A percentile compares a stretch with the other conserved stretches of the same genome.
Conservation (phyloP, 1,284 basidiomycete species). For the Cystobasidium slooffiae region DNA sequence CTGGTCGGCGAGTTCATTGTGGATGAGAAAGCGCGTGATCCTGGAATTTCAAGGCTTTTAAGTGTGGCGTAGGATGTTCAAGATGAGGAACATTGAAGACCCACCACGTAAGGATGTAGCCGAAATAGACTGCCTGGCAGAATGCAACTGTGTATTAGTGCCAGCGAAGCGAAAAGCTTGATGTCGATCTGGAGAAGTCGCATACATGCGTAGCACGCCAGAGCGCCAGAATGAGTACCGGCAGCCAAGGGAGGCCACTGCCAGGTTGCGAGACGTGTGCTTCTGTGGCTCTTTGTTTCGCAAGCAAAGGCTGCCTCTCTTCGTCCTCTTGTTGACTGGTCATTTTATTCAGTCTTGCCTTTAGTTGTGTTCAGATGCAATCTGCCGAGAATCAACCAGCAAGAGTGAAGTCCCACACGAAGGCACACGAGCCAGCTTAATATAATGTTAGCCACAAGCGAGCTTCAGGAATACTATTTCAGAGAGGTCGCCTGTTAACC, state of each 20-base stretch:
- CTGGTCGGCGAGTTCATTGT: slow-evolving; percentile 1
- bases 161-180: neutral
- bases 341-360: neutral
- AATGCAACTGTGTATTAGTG: neutral
- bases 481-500: too few species aligned
- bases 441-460: too few species aligned
- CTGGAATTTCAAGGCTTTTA: neutral
- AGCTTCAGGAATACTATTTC: too few species aligned
- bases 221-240: slow-evolving; percentile 8
- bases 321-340: neutral
- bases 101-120: slow-evolving; percentile 25
- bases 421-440: too few species aligned
- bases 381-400: neutral
- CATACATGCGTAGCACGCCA: slow-evolving; percentile 22
- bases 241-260: slow-evolving; percentile 1
- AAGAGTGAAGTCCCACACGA: neutral
- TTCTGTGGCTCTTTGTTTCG: neutral
- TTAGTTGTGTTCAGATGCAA: neutral
- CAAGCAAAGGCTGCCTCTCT: slow-evolving; percentile 25
- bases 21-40: slow-evolving; percentile 26
- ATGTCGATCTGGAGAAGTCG: neutral
- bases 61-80: neutral
- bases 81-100: neutral
- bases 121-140: slow-evolving; percentile 26
- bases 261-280: neutral